Evolutionary conservation across 2,329 filamentous ascomycete species (phyloP), one percentile per base, ranked within the genome.

Genomic region (Fusarium oxysporum): DNA sequence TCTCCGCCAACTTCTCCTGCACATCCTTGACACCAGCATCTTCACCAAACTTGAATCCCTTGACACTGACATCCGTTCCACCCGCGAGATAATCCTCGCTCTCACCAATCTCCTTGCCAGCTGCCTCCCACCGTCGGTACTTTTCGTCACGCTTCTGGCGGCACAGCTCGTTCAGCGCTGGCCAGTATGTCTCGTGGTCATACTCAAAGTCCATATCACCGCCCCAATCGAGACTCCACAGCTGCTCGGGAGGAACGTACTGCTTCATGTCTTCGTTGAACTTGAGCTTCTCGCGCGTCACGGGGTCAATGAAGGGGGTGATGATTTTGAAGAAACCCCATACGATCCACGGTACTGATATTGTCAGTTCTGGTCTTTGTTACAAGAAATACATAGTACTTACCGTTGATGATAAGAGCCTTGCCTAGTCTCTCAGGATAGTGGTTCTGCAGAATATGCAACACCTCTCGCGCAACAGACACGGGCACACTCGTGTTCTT

Each of bases 301-400:
- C 85, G 12, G 96, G 96, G 82, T 99, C 96, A 83, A 99, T 97
- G 83, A 99, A 98, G 43, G 96, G 95, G 8, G 91, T 95, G 83
- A 99, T 95, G 77, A 98, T 86, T 83, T 97, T 98, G 88, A 98
- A 97, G 88, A 99, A 99, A 56, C 93, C 93, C 82, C 90, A 92
- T 69, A 98, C 93, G 72, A 97, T 89, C 91, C 94, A 98, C 1
- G 96, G 96, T 54, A 97, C 93, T 96, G 72, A 54, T 28, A 1
- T 10, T 38, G 53, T 68, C 28, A 69, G 53, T 37, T 14, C n/a
- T 21, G 19, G 12, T 32, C 32, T 14, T 60, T 13, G 44, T n/a
- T 32, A 17, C 57, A 32, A 19, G 5, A 19, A 19, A 48, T n/a
- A 14, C 19, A 35, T 13, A 5, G 19, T 47, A n/a, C 58, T 45